These are phyloP conservation scores for Amoebophrya sp. DNA, from an alignment of 169 alveolate genomes.

Conservation along the genomic window DNA sequence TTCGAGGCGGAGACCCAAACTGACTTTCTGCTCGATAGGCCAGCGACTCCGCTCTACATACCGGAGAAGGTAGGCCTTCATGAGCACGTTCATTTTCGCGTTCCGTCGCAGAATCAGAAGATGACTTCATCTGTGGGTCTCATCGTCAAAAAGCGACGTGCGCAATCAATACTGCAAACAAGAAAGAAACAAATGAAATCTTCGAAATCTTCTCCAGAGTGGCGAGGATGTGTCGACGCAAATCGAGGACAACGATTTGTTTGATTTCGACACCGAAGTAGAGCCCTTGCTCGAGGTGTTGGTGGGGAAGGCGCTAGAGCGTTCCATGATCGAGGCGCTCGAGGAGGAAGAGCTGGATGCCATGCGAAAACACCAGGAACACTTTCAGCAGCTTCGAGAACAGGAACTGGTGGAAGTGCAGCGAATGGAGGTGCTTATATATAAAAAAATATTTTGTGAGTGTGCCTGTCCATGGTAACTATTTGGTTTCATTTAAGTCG, in stretches of 20 bases:
- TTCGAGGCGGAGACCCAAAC: conserved; percentile 64
- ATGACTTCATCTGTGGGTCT: too few species aligned
- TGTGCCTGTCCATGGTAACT: too few species aligned
- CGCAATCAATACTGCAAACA: too few species aligned
- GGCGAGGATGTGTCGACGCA: conserved; percentile 61
- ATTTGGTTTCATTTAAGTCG: too few species aligned
- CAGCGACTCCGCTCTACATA: conserved; percentile 55
- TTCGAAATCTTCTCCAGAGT: too few species aligned
- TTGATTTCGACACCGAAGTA: conserved; percentile 55
- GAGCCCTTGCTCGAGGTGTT: conserved; percentile 19
- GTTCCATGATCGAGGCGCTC: conserved; percentile 41
- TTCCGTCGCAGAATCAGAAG: too few species aligned
- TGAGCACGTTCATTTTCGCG: too few species aligned
- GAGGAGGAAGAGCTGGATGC: conserved; percentile 74
- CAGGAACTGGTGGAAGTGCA: conserved; percentile 60
- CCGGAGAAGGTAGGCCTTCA: conserved; percentile 56
- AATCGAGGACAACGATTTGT: conserved; percentile 69
- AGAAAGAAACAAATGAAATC: too few species aligned
- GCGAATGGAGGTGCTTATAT: conserved; percentile 44
- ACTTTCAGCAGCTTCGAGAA: conserved; percentile 51
- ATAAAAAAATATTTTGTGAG: neutral
- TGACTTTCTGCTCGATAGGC: conserved; percentile 61
- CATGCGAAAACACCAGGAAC: conserved; percentile 58
- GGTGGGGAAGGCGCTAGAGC: conserved; percentile 17
- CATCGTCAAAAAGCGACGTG: too few species aligned